phyloP scores from a whole-genome alignment of 257 asterid genomes.

The Capsicum pubescens region DNA sequence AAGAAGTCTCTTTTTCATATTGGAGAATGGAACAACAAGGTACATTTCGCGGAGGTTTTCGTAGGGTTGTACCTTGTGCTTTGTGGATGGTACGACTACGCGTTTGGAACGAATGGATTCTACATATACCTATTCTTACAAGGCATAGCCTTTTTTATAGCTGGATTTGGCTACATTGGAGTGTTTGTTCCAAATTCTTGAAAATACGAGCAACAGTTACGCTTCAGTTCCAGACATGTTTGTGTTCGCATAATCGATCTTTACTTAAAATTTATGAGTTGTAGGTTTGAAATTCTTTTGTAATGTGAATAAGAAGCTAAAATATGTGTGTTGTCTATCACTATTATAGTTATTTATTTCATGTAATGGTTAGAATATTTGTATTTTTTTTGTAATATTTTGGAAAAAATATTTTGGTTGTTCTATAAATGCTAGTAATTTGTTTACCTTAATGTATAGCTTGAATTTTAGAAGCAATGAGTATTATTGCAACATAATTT shows the following conservation, averaged over 20 bases:
- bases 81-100: conserved; percentile 41
- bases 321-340: neutral
- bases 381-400: neutral
- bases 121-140: conserved; percentile 45
- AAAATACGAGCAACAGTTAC: neutral
- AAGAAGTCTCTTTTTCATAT: conserved; percentile 26
- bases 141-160: conserved; percentile 38
- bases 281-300: neutral
- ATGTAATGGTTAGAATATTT: neutral
- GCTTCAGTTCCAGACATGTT: neutral
- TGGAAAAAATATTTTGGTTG: neutral
- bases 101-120: conserved; percentile 38
- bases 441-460: neutral
- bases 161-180: conserved; percentile 47
- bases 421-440: neutral
- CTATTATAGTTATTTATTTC: neutral
- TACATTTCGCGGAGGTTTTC: conserved; percentile 38
- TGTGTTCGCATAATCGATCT: neutral
- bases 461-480: neutral
- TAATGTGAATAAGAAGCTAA: conserved; percentile 9
- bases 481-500: neutral
- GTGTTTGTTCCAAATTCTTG: conserved; percentile 37
- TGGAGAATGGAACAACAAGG: conserved; percentile 37
- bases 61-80: conserved; percentile 39
- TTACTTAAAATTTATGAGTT: neutral